These are phyloP conservation scores for Proliferodiscus dingleyae DNA, from an alignment of 2,329 filamentous ascomycete species.

Conservation along the genomic window DNA sequence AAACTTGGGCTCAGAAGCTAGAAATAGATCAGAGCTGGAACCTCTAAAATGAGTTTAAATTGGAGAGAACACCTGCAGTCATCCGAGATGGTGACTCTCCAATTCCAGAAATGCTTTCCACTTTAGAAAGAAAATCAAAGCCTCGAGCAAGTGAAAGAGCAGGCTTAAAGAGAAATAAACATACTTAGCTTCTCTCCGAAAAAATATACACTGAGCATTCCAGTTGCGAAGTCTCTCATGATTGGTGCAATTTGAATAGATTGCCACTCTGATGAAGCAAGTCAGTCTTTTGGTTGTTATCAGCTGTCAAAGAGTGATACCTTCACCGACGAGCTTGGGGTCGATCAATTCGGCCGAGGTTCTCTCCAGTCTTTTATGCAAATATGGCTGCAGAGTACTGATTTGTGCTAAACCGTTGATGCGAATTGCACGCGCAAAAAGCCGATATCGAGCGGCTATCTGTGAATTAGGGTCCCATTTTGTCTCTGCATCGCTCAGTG, in stretches of 20 bases:
- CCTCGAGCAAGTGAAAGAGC: too few relatives aligned
- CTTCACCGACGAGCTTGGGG: background rate
- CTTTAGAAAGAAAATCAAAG: too few relatives aligned
- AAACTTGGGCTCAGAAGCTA: background rate
- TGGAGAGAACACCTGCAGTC: too few relatives aligned
- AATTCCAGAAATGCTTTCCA: too few relatives aligned
- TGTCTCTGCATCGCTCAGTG: background rate
- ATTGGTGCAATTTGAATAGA: background rate
- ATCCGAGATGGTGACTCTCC: too few relatives aligned
- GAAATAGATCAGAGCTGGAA: too few relatives aligned
- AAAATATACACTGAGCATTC: background rate
- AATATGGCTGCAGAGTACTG: background rate
- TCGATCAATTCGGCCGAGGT: background rate
- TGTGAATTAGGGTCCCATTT: background rate
- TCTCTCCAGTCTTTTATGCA: background rate
- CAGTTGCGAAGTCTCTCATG: background rate
- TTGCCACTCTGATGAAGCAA: background rate
- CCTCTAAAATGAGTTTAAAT: too few relatives aligned
- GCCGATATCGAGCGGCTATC: background rate
- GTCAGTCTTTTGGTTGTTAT: background rate
- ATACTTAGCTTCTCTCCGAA: background rate
- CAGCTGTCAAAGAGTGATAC: too few relatives aligned
- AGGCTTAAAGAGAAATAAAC: background rate
- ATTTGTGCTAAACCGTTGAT: background rate
- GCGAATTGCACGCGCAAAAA: background rate